phyloP scores from a whole-genome alignment of 805 yeast species.

The Candida parachauliodes region DNA sequence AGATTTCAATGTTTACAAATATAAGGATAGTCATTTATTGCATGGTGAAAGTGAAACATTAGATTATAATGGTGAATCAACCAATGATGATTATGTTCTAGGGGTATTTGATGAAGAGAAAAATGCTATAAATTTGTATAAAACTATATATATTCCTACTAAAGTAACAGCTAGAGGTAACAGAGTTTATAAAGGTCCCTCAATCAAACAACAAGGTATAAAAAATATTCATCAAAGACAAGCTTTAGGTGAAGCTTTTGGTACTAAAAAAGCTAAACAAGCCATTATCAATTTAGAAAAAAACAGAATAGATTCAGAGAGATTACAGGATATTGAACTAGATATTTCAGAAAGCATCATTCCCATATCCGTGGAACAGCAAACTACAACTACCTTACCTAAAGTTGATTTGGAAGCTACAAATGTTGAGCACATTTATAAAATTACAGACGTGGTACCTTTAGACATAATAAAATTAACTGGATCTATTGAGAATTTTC shows the following conservation, averaged over 20 bases:
- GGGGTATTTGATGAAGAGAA: conserved; percentile 76
- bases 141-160: conserved; percentile 58
- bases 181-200: conserved; percentile 58
- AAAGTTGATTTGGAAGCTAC: conserved; percentile 73
- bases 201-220: conserved; percentile 53
- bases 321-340: conserved; percentile 66
- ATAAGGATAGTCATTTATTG: conserved; percentile 43
- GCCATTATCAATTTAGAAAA: conserved; percentile 78
- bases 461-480: conserved; percentile 58
- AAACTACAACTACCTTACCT: conserved; percentile 71
- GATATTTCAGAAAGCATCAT: conserved; percentile 77
- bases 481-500: conserved; percentile 58
- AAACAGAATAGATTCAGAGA: conserved; percentile 82
- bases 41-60: conserved; percentile 78
- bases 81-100: conserved; percentile 52
- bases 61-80: conserved; percentile 63
- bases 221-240: conserved; percentile 62
- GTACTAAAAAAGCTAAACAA: conserved; percentile 93
- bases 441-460: conserved; percentile 68
- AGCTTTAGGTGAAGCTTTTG: conserved; percentile 91
- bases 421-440: conserved; percentile 77
- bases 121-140: conserved; percentile 60
- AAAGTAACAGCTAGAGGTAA: conserved; percentile 60
- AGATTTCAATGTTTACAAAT: conserved; percentile 59
- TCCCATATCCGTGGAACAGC: conserved; percentile 24